Evolutionary conservation across 345 rosid species (phyloP).

Genomic region (Populus euphratica): DNA sequence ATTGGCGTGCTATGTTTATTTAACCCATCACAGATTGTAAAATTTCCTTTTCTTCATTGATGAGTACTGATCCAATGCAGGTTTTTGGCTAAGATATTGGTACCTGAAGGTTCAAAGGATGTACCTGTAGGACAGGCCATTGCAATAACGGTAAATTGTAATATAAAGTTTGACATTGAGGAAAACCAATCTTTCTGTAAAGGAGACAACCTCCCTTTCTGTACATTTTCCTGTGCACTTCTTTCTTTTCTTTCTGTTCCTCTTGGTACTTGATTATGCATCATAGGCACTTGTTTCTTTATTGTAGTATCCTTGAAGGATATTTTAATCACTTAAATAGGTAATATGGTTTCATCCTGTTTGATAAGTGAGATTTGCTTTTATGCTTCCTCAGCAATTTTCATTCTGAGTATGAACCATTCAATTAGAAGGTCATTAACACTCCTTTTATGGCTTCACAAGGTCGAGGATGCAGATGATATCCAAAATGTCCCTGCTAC

Average conservation of each 20-base stretch:
- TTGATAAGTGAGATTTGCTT: slow-evolving; percentile 6
- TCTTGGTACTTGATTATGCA: neutral
- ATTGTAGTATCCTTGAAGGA: neutral
- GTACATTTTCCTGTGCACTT: neutral
- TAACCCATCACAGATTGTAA: neutral
- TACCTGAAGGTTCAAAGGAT: slow-evolving; percentile 87
- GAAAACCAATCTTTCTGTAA: neutral
- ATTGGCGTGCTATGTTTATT: neutral
- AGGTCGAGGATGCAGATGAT: slow-evolving; percentile 91
- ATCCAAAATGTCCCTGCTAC: slow-evolving; percentile 58
- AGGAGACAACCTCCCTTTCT: no score
- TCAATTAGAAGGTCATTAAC: slow-evolving; percentile 8
- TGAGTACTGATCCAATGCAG: slow-evolving; percentile 33
- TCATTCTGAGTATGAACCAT: slow-evolving; percentile 1
- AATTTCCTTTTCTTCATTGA: neutral
- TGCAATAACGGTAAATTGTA: slow-evolving; percentile 64
- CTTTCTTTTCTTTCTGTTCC: neutral
- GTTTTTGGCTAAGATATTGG: slow-evolving; percentile 81
- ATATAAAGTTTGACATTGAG: neutral
- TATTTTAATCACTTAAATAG: neutral
- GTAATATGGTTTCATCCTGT: neutral
- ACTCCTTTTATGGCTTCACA: slow-evolving; percentile 29
- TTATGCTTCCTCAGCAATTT: neutral
- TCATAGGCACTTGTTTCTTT: slow-evolving; percentile 2
- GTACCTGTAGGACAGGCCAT: slow-evolving; percentile 85